Conservation (phyloP, 2,329 filamentous ascomycete genomes). For the Aspergillus sp. region DNA sequence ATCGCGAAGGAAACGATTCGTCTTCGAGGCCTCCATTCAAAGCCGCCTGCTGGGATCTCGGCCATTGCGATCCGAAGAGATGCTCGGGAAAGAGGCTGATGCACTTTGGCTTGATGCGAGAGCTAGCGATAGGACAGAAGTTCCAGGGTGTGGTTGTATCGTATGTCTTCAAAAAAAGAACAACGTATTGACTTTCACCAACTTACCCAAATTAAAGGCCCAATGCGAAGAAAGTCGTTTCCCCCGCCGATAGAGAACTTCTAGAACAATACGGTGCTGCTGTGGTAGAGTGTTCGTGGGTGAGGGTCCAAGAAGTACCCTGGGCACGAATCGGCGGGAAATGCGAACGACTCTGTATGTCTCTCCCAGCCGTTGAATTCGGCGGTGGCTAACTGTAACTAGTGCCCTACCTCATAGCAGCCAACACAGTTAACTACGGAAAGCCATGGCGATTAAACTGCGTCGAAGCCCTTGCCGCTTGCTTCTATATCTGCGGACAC, state of each 20-base stretch:
- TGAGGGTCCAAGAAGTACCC: constrained; percentile 84
- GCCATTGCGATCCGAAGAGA: constrained; percentile 94
- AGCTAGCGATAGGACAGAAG: constrained; percentile 87
- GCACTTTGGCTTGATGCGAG: constrained; percentile 87
- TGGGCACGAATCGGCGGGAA: constrained; percentile 90
- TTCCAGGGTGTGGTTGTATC: constrained; percentile 91
- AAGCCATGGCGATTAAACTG: constrained; percentile 94
- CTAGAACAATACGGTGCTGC: constrained; percentile 89
- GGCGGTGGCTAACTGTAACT: neutral
- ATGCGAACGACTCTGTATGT: constrained; percentile 71
- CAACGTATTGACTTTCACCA: neutral
- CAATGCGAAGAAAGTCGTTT: constrained; percentile 83
- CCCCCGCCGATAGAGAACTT: constrained; percentile 75
- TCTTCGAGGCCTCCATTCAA: constrained; percentile 63
- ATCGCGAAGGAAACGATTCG: constrained; percentile 43
- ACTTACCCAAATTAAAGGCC: constrained; percentile 49
- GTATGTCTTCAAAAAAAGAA: constrained; percentile 32
- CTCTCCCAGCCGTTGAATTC: neutral
- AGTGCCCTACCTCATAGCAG: constrained; percentile 91
- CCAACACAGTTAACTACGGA: constrained; percentile 96
- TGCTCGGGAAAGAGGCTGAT: constrained; percentile 96
- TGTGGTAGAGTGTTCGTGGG: constrained; percentile 97
- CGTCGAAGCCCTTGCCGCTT: constrained; percentile 88
- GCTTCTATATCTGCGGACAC: constrained; percentile 90
- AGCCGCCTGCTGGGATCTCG: constrained; percentile 96